Percentiles rank a stretch among this genome's conserved stretches.
Conservation (phyloP, 1,284 basidiomycete genomes). For the Rhodofomes roseus region DNA sequence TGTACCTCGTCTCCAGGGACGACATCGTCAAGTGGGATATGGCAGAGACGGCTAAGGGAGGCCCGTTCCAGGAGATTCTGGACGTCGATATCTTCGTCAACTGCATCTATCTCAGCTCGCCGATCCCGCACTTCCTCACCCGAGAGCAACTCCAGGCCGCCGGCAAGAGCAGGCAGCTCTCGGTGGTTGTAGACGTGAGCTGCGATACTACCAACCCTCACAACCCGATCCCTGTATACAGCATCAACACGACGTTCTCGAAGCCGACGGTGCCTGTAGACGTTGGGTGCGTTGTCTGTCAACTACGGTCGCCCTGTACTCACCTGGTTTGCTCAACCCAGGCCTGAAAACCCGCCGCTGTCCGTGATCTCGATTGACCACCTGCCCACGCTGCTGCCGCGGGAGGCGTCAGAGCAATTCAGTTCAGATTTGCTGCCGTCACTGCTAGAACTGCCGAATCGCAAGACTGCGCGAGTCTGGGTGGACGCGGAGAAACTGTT, state of each 20-base stretch:
- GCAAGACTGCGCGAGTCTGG: constrained; percentile 79
- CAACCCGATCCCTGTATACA: constrained; percentile 98
- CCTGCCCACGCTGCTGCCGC: constrained; percentile 91
- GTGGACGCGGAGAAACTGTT: constrained; percentile 87
- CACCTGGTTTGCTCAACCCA: constrained; percentile 23
- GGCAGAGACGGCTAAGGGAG: constrained; percentile 95
- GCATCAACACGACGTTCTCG: constrained; percentile 93
- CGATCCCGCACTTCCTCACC: constrained; percentile 89
- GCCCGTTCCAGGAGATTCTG: constrained; percentile 94
- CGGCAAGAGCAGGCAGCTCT: constrained; percentile 67
- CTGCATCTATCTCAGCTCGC: constrained; percentile 94
- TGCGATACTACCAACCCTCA: constrained; percentile 99
- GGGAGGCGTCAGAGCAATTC: constrained; percentile 97
- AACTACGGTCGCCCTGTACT: constrained; percentile 2
- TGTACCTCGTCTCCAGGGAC: constrained; percentile 47
- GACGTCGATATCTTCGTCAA: constrained; percentile 99
- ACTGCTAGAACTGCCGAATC: constrained; percentile 72
- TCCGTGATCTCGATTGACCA: constrained; percentile 98
- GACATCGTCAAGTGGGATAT: constrained; percentile 99
- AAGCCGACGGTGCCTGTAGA: constrained; percentile 90
- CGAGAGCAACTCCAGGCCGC: constrained; percentile 71
- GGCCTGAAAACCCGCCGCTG: constrained; percentile 59
- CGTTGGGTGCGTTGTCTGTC: constrained; percentile 53
- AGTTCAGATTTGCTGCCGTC: constrained; percentile 88
- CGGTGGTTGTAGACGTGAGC: constrained; percentile 95